Base-by-base conservation (phyloP, 2,329 filamentous ascomycete genomes). In the Talaromyces sp. region DNA sequence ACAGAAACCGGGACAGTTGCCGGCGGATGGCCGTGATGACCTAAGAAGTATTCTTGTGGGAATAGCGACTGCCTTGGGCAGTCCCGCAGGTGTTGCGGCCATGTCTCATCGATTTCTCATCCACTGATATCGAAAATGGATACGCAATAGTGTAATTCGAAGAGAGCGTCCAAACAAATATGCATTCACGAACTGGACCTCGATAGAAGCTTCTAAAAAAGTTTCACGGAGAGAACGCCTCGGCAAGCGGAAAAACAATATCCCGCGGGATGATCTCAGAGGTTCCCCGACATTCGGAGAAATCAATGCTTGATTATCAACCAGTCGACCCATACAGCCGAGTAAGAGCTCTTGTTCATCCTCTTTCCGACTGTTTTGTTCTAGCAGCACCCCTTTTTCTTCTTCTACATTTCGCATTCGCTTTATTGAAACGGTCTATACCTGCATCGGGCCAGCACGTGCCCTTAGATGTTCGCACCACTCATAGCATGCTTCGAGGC, bases 401-500 rank as follows among this genome's bases (percentile, higher is more conserved):
- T 62, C 35, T 35, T 22, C 9, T 17, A 49, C 10, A 49, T 27
- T 41, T 13, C 15, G 2, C 15, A 19, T 41, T 43, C 19, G 33
- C 17, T 61, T 45, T 13, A 43, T 17, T 54, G 60, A 62, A 61
- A 50, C 33, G 33, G 33, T 33, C 47, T 39, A 52, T 62, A 35
- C 19, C 17, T 43, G 60, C 17, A 62, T 54, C 45, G 57, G 64
- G 68, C 67, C 65, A 52, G 56, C 61, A 67, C 63, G 64, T 63
- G 56, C 64, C 33, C 61, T 65, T 45, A 43, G 61, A 54, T 49
- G 52, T 67, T 61, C 61, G 57, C 59, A 61, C 17, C 61, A 52
- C 62, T 63, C 69, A 67, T 73, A 84, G 79, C 77, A 90, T 89
- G 87, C 82, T 87, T 76, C 86, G 87, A 80, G 83, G 85, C 73